Evolutionary conservation across 371 early-diverging fungal species (phyloP), one percentile per base, ranked within the genome.

Genomic region (Gilbertella persicaria): DNA sequence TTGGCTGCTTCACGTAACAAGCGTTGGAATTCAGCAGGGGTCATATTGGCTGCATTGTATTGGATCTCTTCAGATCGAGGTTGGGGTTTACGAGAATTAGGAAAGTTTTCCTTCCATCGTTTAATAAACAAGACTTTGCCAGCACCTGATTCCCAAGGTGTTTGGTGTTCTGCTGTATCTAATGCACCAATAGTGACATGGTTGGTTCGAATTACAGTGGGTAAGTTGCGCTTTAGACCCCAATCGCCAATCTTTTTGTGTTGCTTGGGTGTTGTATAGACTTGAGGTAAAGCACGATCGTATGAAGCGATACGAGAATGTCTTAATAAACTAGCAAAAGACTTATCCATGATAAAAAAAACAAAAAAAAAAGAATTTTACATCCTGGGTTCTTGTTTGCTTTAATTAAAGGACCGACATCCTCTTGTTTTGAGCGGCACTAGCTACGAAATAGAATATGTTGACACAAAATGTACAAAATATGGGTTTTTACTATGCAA

Each of bases 221-320:
- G 91, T 46, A 91, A 63, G 48, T 79, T 78, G 30, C 90, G 88
- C 68, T 91, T 91, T 62, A 91, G 53, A 12, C 92, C 92, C 89
- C 89, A 91, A 60, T 89, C 86, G 26, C 88, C 89, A 30, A 66
- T 67, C 48, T 65, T 58, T 62, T 79, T 79, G 50, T 56, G 58
- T 12, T 56, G 60, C 30, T 64, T 65, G 16, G 77, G 67, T 41
- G 87, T 80, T 14, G 84, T 81, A 66, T 90, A 90, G 47, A 90
- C 87, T 78, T 90, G 92, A 26, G 78, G 60, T 44, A 91, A 71
- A 24, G 60, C 67, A 33, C 84, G 83, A 65, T 91, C 91, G 58
- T 70, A 90, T 30, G 84, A 79, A 5, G 91, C 87, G 29, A 90
- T 67, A 48, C 83, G 82, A 33, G 92, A 91, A 63, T 83, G 75